Percentiles rank a stretch among this genome's conserved stretches.
Conservation (phyloP, 495 filamentous ascomycete species). For the Staphylotrichum tortipilum region DNA sequence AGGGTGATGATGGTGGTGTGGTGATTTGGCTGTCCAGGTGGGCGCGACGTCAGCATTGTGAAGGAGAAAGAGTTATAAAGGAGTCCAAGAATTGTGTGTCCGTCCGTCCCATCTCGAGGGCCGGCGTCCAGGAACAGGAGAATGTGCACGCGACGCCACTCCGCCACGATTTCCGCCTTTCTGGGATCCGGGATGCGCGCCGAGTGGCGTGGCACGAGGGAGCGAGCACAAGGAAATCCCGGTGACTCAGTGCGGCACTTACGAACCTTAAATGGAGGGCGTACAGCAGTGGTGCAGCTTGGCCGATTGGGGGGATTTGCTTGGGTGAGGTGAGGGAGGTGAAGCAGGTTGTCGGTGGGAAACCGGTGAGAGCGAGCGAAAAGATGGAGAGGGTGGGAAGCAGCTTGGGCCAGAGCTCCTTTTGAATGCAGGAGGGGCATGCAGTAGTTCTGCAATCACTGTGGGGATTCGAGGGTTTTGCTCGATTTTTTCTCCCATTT, state of each 20-base stretch:
- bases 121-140: neutral
- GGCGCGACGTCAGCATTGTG: constrained; percentile 4
- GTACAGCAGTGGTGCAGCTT: neutral
- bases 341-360: constrained; percentile 1
- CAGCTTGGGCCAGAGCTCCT: constrained; percentile 16
- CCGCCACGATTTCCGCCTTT: neutral
- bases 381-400: constrained; percentile 8
- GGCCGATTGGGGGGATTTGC: neutral
- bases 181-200: neutral
- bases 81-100: no score
- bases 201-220: constrained; percentile 7
- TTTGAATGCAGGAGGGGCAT: constrained; percentile 23
- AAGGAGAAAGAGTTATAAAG: neutral
- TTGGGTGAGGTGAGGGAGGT: no score
- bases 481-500: constrained; percentile 16
- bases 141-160: neutral
- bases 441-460: constrained; percentile 13
- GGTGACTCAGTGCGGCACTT: neutral
- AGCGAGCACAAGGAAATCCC: neutral
- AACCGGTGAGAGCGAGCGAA: neutral
- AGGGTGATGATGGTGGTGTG: neutral
- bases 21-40: neutral
- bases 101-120: neutral
- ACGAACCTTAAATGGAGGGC: neutral
- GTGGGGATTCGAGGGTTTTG: constrained; percentile 21